Evolutionary conservation across 768 basidiomycete species (phyloP).

Genomic region (Dioszegia aurantiaca): DNA sequence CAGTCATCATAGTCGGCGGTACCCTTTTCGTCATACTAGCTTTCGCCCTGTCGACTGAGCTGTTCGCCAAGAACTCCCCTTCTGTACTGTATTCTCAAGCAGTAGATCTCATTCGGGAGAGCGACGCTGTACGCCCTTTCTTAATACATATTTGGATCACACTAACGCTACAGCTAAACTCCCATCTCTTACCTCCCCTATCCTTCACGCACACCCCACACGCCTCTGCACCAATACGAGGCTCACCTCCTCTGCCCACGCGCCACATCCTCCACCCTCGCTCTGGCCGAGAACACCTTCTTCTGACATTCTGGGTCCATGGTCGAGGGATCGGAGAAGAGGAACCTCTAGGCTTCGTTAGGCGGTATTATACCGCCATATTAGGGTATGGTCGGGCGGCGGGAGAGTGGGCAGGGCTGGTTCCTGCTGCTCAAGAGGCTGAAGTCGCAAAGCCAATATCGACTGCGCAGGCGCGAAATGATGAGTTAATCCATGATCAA

Average conservation of each 20-base stretch:
- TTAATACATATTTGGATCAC: neutral
- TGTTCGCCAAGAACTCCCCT: constrained; percentile 51
- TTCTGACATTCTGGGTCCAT: constrained; percentile 51
- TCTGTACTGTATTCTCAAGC: constrained; percentile 50
- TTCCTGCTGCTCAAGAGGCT: neutral
- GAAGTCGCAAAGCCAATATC: neutral
- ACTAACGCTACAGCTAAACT: constrained; percentile 39
- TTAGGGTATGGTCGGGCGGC: constrained; percentile 22
- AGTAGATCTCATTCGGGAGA: constrained; percentile 47
- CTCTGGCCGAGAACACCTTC: constrained; percentile 48
- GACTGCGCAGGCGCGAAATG: neutral
- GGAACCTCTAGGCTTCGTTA: constrained; percentile 36
- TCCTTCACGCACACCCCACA: constrained; percentile 51
- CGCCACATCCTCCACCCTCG: constrained; percentile 41
- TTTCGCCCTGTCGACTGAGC: constrained; percentile 47
- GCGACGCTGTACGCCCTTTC: constrained; percentile 40
- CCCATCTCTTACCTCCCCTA: constrained; percentile 49
- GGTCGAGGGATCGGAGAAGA: constrained; percentile 46
- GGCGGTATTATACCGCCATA: constrained; percentile 16
- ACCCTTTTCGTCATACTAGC: constrained; percentile 47
- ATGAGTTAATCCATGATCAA: neutral
- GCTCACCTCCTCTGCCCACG: constrained; percentile 42
- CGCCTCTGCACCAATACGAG: constrained; percentile 40
- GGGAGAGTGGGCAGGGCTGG: constrained; percentile 18
- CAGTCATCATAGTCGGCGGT: constrained; percentile 48